Evolutionary conservation across 2,329 filamentous ascomycete species (phyloP).

Genomic region (Didymella exigua): DNA sequence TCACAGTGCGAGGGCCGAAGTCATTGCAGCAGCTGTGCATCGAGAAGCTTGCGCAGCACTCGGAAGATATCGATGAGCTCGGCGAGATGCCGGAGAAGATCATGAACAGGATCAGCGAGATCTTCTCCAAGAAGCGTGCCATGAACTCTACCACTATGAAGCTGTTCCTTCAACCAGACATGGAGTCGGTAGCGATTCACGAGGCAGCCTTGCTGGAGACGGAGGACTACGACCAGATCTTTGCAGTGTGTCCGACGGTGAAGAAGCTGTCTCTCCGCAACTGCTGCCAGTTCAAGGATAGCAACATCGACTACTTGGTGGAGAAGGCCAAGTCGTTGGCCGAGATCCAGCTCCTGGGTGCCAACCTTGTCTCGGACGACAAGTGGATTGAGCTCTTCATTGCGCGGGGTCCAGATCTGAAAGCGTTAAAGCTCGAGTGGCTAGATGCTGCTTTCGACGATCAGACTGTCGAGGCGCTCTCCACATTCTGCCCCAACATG

Average conservation of each 20-base stretch:
- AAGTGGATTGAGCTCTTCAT: constrained; percentile 75
- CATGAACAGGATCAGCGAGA: constrained; percentile 64
- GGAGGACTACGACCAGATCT: constrained; percentile 80
- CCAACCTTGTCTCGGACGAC: constrained; percentile 79
- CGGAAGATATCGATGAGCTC: constrained; percentile 68
- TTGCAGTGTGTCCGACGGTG: constrained; percentile 73
- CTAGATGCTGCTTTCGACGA: constrained; percentile 84
- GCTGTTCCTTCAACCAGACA: constrained; percentile 59
- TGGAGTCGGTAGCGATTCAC: constrained; percentile 63
- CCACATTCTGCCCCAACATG: constrained; percentile 69
- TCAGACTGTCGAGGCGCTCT: constrained; percentile 67
- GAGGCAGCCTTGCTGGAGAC: constrained; percentile 70
- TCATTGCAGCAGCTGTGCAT: constrained; percentile 69
- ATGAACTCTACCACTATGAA: constrained; percentile 59
- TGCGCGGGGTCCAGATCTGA: constrained; percentile 68
- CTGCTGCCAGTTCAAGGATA: constrained; percentile 90
- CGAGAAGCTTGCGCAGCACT: constrained; percentile 67
- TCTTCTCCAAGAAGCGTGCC: constrained; percentile 67
- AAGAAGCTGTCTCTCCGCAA: constrained; percentile 77
- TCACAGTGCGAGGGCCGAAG: constrained; percentile 69
- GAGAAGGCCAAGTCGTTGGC: constrained; percentile 72
- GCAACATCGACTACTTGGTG: constrained; percentile 79
- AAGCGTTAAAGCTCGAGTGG: constrained; percentile 77
- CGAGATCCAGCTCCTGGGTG: constrained; percentile 77
- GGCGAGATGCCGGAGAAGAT: constrained; percentile 65